phyloP scores from a whole-genome alignment of 176 grass and related monocot genomes.

The Phoenix roebelenii region DNA sequence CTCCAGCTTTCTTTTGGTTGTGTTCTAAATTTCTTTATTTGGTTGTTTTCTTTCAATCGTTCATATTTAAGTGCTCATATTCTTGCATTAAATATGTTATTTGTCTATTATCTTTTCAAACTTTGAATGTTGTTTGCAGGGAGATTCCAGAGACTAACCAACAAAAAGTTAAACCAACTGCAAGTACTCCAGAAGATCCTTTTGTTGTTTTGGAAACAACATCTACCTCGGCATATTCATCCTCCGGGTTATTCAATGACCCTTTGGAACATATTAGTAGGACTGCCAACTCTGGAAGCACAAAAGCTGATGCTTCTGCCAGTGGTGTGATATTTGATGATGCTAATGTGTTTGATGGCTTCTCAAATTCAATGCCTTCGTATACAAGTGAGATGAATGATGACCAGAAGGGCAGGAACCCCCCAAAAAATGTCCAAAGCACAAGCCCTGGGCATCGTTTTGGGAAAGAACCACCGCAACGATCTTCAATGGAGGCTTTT shows the following conservation, averaged over 20 bases:
- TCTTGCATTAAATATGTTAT: background rate
- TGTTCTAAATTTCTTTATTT: too few species aligned
- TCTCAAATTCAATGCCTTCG: constrained; percentile 36
- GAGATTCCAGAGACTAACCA: constrained; percentile 31
- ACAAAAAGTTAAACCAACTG: constrained; percentile 31
- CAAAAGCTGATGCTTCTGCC: constrained; percentile 30
- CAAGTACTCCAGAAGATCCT: constrained; percentile 41
- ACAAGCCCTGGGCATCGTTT: constrained; percentile 37
- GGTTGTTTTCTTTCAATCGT: too few species aligned
- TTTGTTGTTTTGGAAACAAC: constrained; percentile 62
- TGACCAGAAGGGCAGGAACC: constrained; percentile 30
- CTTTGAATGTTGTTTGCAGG: constrained; percentile 43
- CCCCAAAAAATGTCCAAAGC: constrained; percentile 23
- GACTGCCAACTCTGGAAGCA: constrained; percentile 21
- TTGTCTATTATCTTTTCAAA: background rate
- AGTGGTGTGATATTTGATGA: constrained; percentile 37
- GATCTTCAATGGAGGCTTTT: constrained; percentile 43
- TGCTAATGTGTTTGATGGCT: constrained; percentile 35
- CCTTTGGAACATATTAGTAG: constrained; percentile 47
- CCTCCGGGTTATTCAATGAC: constrained; percentile 42
- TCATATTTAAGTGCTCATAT: background rate
- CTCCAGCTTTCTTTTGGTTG: too few species aligned
- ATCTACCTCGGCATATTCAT: constrained; percentile 39
- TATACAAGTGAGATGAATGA: constrained; percentile 46
- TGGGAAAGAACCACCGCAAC: constrained; percentile 31